Conservation (phyloP, 208 protist genomes). For the Crithidia sp. region DNA sequence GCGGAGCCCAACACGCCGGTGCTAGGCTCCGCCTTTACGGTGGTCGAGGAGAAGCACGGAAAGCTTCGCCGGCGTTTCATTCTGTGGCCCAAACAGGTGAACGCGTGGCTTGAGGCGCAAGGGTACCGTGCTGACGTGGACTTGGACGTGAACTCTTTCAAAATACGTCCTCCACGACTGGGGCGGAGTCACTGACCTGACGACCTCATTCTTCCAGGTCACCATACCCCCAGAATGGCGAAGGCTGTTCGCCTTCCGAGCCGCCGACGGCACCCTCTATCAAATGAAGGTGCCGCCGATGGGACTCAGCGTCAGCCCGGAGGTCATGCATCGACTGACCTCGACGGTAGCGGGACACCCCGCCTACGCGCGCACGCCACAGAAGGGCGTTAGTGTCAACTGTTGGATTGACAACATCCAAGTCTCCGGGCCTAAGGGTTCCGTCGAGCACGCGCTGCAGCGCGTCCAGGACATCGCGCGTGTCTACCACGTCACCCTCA, state of each 20-base stretch:
- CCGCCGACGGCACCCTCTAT: not conserved
- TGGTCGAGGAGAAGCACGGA: slow-evolving; percentile 27
- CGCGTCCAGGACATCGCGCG: slow-evolving; percentile 4
- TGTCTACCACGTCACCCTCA: slow-evolving; percentile 5
- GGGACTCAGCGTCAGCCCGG: slow-evolving; percentile 32
- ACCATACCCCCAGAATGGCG: not conserved
- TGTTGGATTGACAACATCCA: slow-evolving; percentile 42
- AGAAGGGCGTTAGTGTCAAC: slow-evolving; percentile 15
- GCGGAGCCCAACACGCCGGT: not conserved
- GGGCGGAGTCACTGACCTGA: slow-evolving; percentile 20
- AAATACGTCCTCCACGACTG: slow-evolving; percentile 14
- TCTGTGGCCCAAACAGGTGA: slow-evolving; percentile 28
- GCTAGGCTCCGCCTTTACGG: slow-evolving; percentile 14
- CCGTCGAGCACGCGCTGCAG: slow-evolving; percentile 15
- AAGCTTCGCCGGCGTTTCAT: slow-evolving; percentile 12
- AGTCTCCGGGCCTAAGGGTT: slow-evolving; percentile 16
- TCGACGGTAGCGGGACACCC: slow-evolving; percentile 18
- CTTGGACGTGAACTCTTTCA: not conserved
- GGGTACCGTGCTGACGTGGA: slow-evolving; percentile 5
- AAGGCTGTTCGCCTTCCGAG: slow-evolving; percentile 2
- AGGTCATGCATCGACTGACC: slow-evolving; percentile 37
- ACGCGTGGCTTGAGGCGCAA: slow-evolving; percentile 6
- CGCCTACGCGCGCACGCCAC: slow-evolving; percentile 8
- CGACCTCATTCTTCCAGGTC: slow-evolving; percentile 30
- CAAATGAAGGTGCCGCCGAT: slow-evolving; percentile 29